Evolutionary conservation across 768 basidiomycete genomes (phyloP), one percentile per base, ranked within the genome.

Genomic region (Trametes coccinea): DNA sequence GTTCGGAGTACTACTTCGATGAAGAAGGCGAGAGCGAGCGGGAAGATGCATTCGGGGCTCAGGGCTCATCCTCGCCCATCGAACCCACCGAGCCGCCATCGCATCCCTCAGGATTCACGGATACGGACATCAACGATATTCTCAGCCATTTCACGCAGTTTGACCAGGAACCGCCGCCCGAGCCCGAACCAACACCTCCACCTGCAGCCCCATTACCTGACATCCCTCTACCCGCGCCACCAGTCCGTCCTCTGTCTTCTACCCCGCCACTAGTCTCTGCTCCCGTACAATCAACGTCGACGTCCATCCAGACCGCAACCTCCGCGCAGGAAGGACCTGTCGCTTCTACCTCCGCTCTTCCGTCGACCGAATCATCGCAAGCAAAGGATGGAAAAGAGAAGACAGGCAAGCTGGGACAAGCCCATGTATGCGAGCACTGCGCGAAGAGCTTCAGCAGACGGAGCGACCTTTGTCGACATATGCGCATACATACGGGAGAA

Each of bases 401-500:
- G 47, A 74, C 68, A 53, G 43, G 48, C n/a, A 76, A 73, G 50
- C 64, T 64, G 40, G 74, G 72, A 53, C 81, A 79, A 56, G 69
- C 78, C 7, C 90, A 92, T 70, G 79, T 79, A 17, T 93, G 92
- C 68, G 87, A 87, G 45, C 82, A 86, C 41, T 95, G 93, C 69
- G 80, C 81, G 67, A 95, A 94, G 77, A 79, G 85, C 9, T 95
- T 95, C 71, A 88, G 88, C 31, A 84, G 93, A 27, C 83, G 87
- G 60, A 94, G 92, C 69, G 93, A 95, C 71, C 80, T 95, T 47
- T 82, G 85, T 44, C 85, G 93, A 30, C 93, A 95, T 71, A 90
- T 86, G 80, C 85, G 92, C 46, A 94, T 94, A 78, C 93, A 95
- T 68, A 94, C 93, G 0, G 93, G 93, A 16, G 93, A 95, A 73